These are phyloP conservation scores for Pseudogymnoascus sp. DNA, from an alignment of 2,329 filamentous ascomycete species.

Conservation along the genomic window DNA sequence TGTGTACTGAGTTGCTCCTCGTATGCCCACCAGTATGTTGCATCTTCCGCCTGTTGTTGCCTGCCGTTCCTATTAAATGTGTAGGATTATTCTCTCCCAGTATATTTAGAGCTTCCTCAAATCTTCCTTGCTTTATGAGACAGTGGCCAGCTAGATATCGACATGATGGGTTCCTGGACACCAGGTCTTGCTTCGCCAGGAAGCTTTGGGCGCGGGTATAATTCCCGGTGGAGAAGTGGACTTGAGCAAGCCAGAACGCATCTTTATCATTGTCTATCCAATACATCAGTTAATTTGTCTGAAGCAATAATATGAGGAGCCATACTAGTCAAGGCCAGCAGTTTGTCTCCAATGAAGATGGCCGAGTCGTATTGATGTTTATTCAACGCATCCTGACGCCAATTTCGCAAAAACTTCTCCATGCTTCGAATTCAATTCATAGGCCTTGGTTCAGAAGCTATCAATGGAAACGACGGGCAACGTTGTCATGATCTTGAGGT, in stretches of 20 bases:
- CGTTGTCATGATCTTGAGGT: neutral
- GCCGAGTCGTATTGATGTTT: constrained; percentile 95
- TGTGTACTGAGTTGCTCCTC: constrained; percentile 40
- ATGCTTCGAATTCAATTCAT: constrained; percentile 39
- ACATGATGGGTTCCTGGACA: constrained; percentile 73
- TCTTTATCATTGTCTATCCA: constrained; percentile 79
- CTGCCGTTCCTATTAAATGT: constrained; percentile 65
- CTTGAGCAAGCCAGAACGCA: constrained; percentile 95
- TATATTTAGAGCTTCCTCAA: constrained; percentile 76
- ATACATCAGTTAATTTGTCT: constrained; percentile 1
- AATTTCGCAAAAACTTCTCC: constrained; percentile 88
- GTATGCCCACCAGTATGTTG: constrained; percentile 51
- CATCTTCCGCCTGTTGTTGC: constrained; percentile 58
- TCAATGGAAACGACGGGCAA: neutral
- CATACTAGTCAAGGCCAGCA: constrained; percentile 85
- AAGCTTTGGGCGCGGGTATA: constrained; percentile 86
- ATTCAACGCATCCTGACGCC: constrained; percentile 91
- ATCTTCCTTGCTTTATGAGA: constrained; percentile 83
- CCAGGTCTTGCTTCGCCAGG: constrained; percentile 73
- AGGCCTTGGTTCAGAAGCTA: neutral
- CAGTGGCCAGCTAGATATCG: constrained; percentile 91
- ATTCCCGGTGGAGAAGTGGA: constrained; percentile 91
- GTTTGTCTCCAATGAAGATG: constrained; percentile 94
- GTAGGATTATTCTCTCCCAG: constrained; percentile 92
- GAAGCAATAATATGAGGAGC: neutral